Percentiles rank a stretch among this genome's conserved stretches.
Conservation (phyloP, 1,139 yeast species). For the Protomyces gravidus region DNA sequence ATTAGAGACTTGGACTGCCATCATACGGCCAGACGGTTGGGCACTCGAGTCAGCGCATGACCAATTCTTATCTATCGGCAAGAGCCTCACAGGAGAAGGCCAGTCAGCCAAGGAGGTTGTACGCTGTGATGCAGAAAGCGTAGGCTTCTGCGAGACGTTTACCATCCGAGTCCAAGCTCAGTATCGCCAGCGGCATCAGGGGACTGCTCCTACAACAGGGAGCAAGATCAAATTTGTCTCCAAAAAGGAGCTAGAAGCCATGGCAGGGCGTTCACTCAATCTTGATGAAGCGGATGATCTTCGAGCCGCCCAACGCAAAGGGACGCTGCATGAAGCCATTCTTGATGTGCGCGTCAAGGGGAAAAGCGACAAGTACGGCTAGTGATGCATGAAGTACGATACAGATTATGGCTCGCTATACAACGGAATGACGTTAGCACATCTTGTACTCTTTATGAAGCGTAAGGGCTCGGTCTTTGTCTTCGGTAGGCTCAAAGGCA, state of each 20-base stretch:
- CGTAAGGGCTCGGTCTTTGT: conserved; percentile 41
- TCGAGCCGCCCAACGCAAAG: conserved; percentile 23
- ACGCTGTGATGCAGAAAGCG: conserved; percentile 20
- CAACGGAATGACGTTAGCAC: conserved; percentile 45
- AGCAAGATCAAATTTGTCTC: conserved; percentile 1
- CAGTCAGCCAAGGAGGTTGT: conserved; percentile 6
- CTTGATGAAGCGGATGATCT: conserved; percentile 26
- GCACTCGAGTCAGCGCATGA: conserved; percentile 16
- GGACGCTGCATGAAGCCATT: conserved; percentile 30
- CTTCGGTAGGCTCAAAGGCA: conserved; percentile 54
- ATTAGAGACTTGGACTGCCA: conserved; percentile 28
- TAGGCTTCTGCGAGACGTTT: conserved; percentile 25
- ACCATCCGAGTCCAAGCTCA: conserved; percentile 16
- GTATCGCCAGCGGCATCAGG: conserved; percentile 4
- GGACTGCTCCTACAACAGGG: not conserved
- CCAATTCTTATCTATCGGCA: conserved; percentile 13
- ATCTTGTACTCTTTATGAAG: conserved; percentile 63
- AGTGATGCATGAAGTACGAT: not conserved
- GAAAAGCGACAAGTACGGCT: conserved; percentile 30
- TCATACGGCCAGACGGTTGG: conserved; percentile 24
- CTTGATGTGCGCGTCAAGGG: conserved; percentile 29
- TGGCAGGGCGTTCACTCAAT: conserved; percentile 29
- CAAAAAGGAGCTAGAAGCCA: conserved; percentile 25
- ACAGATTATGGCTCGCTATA: not conserved
- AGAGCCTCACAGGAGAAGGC: not conserved